These are phyloP conservation scores for Phellinidium pouzarii DNA, from an alignment of 1,284 basidiomycete species.

Conservation along the genomic window DNA sequence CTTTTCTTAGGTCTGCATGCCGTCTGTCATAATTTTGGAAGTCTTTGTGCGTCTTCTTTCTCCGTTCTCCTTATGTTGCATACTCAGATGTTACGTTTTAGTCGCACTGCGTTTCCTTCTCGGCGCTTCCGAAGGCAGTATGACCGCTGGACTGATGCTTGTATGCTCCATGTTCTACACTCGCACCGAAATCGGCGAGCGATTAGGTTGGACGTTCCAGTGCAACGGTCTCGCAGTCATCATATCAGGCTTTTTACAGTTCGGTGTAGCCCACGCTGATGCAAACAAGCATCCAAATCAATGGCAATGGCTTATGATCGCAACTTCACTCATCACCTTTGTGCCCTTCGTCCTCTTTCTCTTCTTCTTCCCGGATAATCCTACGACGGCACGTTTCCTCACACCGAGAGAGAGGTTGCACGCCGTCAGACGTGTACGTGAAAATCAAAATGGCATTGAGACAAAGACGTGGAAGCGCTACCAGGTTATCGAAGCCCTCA, in stretches of 20 bases:
- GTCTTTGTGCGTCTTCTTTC: slow-evolving; percentile 11
- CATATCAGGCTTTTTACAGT: slow-evolving; percentile 29
- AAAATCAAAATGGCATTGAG: slow-evolving; percentile 24
- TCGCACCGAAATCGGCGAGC: slow-evolving; percentile 27
- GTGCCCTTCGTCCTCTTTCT: slow-evolving; percentile 22
- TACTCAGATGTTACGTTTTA: not conserved
- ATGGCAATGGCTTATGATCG: slow-evolving; percentile 29
- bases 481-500: slow-evolving; percentile 25
- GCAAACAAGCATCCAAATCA: slow-evolving; percentile 22
- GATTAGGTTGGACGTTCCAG: slow-evolving; percentile 27
- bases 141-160: slow-evolving; percentile 27
- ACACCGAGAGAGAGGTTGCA: slow-evolving; percentile 25
- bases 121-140: slow-evolving; percentile 28
- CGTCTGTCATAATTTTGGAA: slow-evolving; percentile 18
- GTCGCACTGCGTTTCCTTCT: slow-evolving; percentile 30
- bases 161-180: slow-evolving; percentile 29
- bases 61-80: not conserved
- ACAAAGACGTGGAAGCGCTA: slow-evolving; percentile 25
- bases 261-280: slow-evolving; percentile 26
- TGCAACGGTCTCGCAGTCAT: slow-evolving; percentile 30
- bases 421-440: slow-evolving; percentile 27
- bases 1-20: slow-evolving; percentile 18
- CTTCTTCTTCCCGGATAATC: slow-evolving; percentile 27
- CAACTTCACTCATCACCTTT: slow-evolving; percentile 24
- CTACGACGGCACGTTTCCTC: slow-evolving; percentile 25